These are phyloP conservation scores for Microcera coccophila DNA, from an alignment of 2,329 filamentous ascomycete species.

Conservation along the genomic window DNA sequence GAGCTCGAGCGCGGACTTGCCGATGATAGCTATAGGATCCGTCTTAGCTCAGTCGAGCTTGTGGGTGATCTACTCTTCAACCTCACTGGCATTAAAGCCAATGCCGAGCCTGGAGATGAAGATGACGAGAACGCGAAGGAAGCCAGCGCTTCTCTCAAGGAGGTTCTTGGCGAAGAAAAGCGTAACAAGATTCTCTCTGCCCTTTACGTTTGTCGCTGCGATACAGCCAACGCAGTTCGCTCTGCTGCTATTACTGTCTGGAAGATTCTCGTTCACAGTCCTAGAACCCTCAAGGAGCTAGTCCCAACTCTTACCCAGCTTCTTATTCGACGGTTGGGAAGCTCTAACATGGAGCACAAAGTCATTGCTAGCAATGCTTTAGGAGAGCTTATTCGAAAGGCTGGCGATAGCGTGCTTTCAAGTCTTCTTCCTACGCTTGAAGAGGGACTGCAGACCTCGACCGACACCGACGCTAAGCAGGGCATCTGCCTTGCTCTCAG, in stretches of 20 bases:
- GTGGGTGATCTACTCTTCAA: constrained; percentile 97
- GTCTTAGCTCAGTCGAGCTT: constrained; percentile 95
- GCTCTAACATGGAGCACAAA: constrained; percentile 97
- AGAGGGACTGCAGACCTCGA: constrained; percentile 81
- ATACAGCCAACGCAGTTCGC: constrained; percentile 88
- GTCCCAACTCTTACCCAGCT: constrained; percentile 92
- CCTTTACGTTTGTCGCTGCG: constrained; percentile 94
- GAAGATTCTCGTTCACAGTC: constrained; percentile 93
- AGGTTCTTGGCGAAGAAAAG: constrained; percentile 92
- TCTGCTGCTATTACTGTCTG: constrained; percentile 88
- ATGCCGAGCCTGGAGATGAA: constrained; percentile 70
- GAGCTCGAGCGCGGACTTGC: constrained; percentile 93
- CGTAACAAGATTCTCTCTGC: constrained; percentile 97
- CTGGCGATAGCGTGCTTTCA: constrained; percentile 86
- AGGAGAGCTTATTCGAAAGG: constrained; percentile 94
- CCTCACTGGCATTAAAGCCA: constrained; percentile 86
- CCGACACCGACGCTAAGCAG: constrained; percentile 88
- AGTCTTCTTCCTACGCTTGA: constrained; percentile 87
- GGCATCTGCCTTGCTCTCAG: constrained; percentile 95
- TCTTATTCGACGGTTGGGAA: constrained; percentile 88
- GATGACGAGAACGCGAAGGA: constrained; percentile 76
- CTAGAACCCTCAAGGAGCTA: constrained; percentile 88
- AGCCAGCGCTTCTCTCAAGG: constrained; percentile 86
- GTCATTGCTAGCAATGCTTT: constrained; percentile 96
- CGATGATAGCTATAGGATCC: constrained; percentile 96